Base-by-base conservation (phyloP, 2,329 filamentous ascomycete species). In the Arthrobotrys sinensis region DNA sequence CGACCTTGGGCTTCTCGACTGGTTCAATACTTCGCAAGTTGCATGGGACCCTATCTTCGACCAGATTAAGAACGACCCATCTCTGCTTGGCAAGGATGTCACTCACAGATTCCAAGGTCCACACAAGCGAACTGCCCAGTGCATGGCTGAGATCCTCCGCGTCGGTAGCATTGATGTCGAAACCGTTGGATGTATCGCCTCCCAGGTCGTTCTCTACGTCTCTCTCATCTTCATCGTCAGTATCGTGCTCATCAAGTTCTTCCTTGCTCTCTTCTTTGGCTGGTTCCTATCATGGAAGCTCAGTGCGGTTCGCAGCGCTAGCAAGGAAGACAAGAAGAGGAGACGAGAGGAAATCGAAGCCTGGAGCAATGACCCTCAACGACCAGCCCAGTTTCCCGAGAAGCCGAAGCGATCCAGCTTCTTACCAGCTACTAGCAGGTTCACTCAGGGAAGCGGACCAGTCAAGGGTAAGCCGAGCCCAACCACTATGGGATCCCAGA, bases 341-440 rank as follows among this genome's bases (percentile, higher is more conserved):
- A 91, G 96, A 76, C 92, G 94, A 81, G 90, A 92, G 81, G 94
- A 98, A 85, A 99, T 99, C 80, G 96, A 99, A 84, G 95, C 97
- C 82, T 99, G 96, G 96, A 92, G 91, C 12, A 93, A 98, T 80
- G 96, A 99, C 83, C 99, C 99, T 82, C 98, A 99, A 85, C 92
- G 94, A 50, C 92, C 95, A 2, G 93, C 91, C 92, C 94, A 80
- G 89, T 75, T 88, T 90, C 76, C 85, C 85, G 16, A 92, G 65
- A 88, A 86, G 69, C 57, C 57, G 11, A 97, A 95, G 86, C 91
- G 95, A 80, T 89, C 88, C 80, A 97, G 93, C 84, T 96, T 99
- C 85, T 86, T 99, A 77, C 96, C 96, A 0, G 96, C 93, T 0
- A 98, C 94, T 0, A 98, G 95, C 55, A 91, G 96, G 53, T 96